Evolutionary conservation across 345 rosid genomes (phyloP).

Genomic region (Camelina hispida): DNA sequence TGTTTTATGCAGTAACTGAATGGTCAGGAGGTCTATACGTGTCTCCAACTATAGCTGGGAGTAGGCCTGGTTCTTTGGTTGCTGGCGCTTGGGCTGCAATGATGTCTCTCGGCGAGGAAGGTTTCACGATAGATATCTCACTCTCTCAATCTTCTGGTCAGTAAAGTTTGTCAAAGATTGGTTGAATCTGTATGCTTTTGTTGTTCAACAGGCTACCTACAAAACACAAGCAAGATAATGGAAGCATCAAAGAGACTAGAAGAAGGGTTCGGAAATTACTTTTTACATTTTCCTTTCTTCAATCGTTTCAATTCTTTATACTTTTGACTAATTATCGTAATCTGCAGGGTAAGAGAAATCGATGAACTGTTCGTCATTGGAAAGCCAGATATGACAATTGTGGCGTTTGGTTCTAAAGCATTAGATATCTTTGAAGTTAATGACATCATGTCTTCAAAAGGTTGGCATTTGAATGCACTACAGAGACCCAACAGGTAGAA

Average conservation of each 20-base stretch:
- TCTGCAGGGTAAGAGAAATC: slow-evolving; percentile 70
- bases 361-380: slow-evolving; percentile 77
- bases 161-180: slow-evolving; percentile 10
- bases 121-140: slow-evolving; percentile 40
- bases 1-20: slow-evolving; percentile 70
- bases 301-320: not conserved
- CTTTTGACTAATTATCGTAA: not conserved
- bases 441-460: slow-evolving; percentile 81
- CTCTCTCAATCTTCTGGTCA: not conserved
- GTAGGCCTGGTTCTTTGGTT: slow-evolving; percentile 88
- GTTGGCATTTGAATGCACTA: slow-evolving; percentile 95
- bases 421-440: slow-evolving; percentile 91
- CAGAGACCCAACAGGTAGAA: slow-evolving; percentile 92
- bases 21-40: slow-evolving; percentile 97
- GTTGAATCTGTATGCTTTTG: slow-evolving; percentile 26
- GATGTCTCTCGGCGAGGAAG: slow-evolving; percentile 86
- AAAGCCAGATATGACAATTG: slow-evolving; percentile 88
- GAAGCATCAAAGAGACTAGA: slow-evolving; percentile 74
- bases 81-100: slow-evolving; percentile 98
- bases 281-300: not conserved
- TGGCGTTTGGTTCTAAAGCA: slow-evolving; percentile 76
- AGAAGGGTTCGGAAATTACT: slow-evolving; percentile 56
- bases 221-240: slow-evolving; percentile 76
- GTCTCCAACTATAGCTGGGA: slow-evolving; percentile 93
- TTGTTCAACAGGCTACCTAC: slow-evolving; percentile 65